Base-by-base conservation (phyloP, 2,329 filamentous ascomycete species). In the Metarhizium album region DNA sequence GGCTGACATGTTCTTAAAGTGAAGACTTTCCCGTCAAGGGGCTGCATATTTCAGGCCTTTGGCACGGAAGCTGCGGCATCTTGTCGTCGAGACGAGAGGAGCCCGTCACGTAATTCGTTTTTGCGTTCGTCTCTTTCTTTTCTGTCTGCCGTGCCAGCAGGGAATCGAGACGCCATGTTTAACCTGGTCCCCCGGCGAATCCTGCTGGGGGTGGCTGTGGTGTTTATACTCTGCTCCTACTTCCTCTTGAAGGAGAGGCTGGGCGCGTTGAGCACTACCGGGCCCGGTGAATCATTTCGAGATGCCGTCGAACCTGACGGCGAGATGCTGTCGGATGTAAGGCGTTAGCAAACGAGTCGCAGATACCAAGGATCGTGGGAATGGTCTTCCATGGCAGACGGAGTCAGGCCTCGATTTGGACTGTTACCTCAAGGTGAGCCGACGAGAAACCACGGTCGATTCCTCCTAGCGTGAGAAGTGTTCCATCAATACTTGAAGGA, bases 381-480 rank as follows among this genome's bases (percentile, higher is more conserved):
- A 63, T 74, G 51, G 69, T 75, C 1, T 75, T 75, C 52, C 75
- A 66, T 53, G 73, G 73, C 20, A 66, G 73, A 13, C 67, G 67
- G 46, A 60, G 64, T 50, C 68, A 68, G 8, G 69, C 74, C 24
- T 68, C 71, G 29, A 67, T 75, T 29, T 75, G 38, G 71, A 74
- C 53, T 75, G 73, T 52, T 75, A 74, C 53, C 57, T 71, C 31
- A 66, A 69, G 64, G 65, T 70, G 57, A 14, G 47, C 20, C 33
- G 11, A 35, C 11, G 11, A 8, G 14, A n/a, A n/a, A n/a, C n/a
- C n/a, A n/a, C n/a, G n/a, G n/a, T n/a, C n/a, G 29, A 31, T 31
- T 31, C 29, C 29, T 31, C 29, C 5, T 11, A 11, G 29, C 29
- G 33, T 35, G 14, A 35, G 11, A 16, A 35, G 14, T 4, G 11